A percentile compares a stretch with the other conserved stretches of the same genome.
phyloP scores from a whole-genome alignment of 2,329 filamentous ascomycete genomes.

The Fusarium euwallaceae region DNA sequence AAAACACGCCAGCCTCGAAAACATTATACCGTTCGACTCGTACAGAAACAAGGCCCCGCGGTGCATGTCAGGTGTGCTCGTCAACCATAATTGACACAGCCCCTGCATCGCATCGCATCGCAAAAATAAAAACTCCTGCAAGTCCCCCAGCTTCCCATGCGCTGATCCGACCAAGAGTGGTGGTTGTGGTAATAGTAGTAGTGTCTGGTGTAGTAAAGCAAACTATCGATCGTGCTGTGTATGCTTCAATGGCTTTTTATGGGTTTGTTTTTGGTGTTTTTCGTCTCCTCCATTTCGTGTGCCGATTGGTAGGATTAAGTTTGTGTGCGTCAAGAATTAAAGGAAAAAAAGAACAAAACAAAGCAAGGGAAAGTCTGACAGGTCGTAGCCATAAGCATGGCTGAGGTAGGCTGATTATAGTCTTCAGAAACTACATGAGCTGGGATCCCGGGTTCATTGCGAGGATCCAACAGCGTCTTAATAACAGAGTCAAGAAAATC shows the following conservation, averaged over 20 bases:
- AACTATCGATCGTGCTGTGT: slow-evolving; percentile 23
- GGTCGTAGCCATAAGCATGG: slow-evolving; percentile 42
- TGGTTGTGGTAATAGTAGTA: slow-evolving; percentile 3
- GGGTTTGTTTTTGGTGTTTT: slow-evolving; percentile 34
- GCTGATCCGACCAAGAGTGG: slow-evolving; percentile 33
- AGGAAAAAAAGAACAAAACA: slow-evolving; percentile 31
- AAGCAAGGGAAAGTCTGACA: slow-evolving; percentile 27
- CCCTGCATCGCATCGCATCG: slow-evolving; percentile 8
- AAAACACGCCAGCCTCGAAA: slow-evolving; percentile 32
- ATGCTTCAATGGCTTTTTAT: slow-evolving; percentile 18
- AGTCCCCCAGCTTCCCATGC: slow-evolving; percentile 31
- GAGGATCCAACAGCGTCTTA: slow-evolving; percentile 21
- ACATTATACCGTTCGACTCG: slow-evolving; percentile 39
- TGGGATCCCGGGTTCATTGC: slow-evolving; percentile 32
- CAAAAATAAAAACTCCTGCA: slow-evolving; percentile 42
- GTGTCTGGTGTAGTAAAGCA: slow-evolving; percentile 21
- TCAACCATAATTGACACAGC: slow-evolving; percentile 16
- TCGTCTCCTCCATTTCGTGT: slow-evolving; percentile 16
- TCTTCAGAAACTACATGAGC: slow-evolving; percentile 35
- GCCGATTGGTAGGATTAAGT: slow-evolving; percentile 27
- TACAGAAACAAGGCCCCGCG: slow-evolving; percentile 22
- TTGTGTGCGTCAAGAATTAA: slow-evolving; percentile 27
- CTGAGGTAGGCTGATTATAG: slow-evolving; percentile 41
- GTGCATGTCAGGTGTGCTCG: slow-evolving; percentile 14
- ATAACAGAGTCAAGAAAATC: slow-evolving; percentile 44